phyloP scores from a whole-genome alignment of 2,329 filamentous ascomycete genomes.

The Pseudophaeomoniella oleicola region DNA sequence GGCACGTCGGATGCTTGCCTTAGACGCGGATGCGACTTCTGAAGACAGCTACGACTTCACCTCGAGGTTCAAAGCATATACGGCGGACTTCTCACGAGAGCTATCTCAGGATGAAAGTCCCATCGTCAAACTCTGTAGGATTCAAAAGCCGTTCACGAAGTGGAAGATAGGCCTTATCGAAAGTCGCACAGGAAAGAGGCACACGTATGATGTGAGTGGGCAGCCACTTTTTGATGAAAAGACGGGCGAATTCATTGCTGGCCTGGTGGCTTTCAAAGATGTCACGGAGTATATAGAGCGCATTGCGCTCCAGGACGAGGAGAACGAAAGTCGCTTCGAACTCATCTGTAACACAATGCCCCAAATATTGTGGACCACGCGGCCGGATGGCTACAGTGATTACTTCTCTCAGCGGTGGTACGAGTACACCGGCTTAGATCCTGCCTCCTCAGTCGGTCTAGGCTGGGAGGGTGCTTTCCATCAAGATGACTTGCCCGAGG shows the following conservation, averaged over 20 bases:
- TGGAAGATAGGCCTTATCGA: conserved; percentile 51
- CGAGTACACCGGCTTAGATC: conserved; percentile 56
- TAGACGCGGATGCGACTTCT: conserved; percentile 23
- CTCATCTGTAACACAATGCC: conserved; percentile 62
- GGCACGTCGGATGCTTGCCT: conserved; percentile 36
- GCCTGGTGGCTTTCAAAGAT: conserved; percentile 57
- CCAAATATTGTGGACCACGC: conserved; percentile 60
- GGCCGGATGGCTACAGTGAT: conserved; percentile 49
- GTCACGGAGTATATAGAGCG: conserved; percentile 56
- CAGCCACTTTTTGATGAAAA: conserved; percentile 52
- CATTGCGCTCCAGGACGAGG: conserved; percentile 53
- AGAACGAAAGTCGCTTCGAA: conserved; percentile 60
- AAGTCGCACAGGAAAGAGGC: conserved; percentile 32
- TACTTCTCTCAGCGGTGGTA: conserved; percentile 71
- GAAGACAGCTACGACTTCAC: conserved; percentile 43
- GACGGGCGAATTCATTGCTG: conserved; percentile 59
- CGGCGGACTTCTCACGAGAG: conserved; percentile 48
- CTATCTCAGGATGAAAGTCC: conserved; percentile 50
- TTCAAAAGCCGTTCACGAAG: conserved; percentile 43
- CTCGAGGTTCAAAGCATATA: conserved; percentile 45
- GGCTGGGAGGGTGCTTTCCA: conserved; percentile 54
- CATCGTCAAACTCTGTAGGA: conserved; percentile 48
- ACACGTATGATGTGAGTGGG: conserved; percentile 51
- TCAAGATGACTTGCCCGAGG: conserved; percentile 50
- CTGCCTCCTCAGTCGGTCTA: conserved; percentile 46